Evolutionary conservation across 164 flowering plant genomes (phyloP).

Genomic region (Litsea cubeba): DNA sequence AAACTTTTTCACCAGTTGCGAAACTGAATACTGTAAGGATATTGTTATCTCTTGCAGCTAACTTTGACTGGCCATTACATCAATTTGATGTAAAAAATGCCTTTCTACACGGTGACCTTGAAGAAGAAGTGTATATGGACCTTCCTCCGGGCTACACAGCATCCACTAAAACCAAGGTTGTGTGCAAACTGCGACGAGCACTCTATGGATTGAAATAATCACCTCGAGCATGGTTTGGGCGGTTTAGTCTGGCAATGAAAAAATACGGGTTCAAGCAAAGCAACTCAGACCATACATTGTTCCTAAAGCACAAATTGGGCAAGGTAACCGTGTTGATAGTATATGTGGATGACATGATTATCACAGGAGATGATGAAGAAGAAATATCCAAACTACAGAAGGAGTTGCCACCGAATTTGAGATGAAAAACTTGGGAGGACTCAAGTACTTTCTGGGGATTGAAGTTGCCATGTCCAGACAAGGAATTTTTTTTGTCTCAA

Average conservation of each 20-base stretch:
- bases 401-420: background rate
- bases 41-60: background rate
- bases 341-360: too few relatives aligned
- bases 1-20: background rate
- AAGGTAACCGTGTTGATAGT: background rate
- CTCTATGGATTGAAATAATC: background rate
- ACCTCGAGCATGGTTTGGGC: background rate
- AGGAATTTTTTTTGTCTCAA: too few relatives aligned
- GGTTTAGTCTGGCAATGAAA: background rate
- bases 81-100: too few relatives aligned
- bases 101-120: background rate
- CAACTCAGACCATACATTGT: background rate
- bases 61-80: background rate
- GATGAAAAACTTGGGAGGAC: background rate
- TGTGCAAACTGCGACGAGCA: background rate
- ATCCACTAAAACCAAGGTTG: background rate
- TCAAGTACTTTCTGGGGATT: background rate
- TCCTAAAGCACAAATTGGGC: background rate
- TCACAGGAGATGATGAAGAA: background rate
- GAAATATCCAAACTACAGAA: background rate
- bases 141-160: background rate
- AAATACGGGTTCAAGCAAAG: background rate
- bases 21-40: background rate
- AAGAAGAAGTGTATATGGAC: constrained; percentile 3
- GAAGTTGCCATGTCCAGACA: too few relatives aligned